Percentiles rank a stretch among this genome's conserved stretches.
Evolutionary conservation across 495 filamentous ascomycete species (phyloP).

Genomic region (Penicillium arizonense): DNA sequence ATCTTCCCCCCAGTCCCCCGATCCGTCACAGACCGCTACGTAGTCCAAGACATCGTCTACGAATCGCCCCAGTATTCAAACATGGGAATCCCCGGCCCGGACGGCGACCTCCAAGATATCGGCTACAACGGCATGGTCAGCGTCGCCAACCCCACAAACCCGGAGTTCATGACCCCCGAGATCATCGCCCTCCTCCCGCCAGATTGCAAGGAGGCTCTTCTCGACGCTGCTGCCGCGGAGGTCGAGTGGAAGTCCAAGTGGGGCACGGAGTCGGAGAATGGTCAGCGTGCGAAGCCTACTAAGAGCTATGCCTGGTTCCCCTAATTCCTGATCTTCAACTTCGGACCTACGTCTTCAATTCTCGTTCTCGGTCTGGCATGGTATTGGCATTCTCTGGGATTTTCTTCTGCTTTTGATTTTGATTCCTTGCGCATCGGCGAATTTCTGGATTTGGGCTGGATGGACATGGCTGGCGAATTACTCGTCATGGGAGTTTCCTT

Average conservation of each 20-base stretch:
- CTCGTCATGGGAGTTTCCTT: constrained; percentile 9
- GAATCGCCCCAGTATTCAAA: constrained; percentile 58
- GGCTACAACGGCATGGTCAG: constrained; percentile 65
- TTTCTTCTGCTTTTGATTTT: not conserved
- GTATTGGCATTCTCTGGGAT: not conserved
- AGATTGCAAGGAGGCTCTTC: constrained; percentile 68
- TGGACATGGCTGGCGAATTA: constrained; percentile 12
- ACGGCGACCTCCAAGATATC: constrained; percentile 56
- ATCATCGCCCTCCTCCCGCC: constrained; percentile 66
- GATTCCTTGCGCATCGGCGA: constrained; percentile 5
- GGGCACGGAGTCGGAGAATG: constrained; percentile 59
- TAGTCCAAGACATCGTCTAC: constrained; percentile 69
- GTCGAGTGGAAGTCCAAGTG: constrained; percentile 70
- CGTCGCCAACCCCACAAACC: constrained; percentile 33
- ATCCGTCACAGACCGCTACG: constrained; percentile 68
- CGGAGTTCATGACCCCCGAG: constrained; percentile 60
- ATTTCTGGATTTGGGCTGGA: constrained; percentile 13
- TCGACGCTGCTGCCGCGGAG: constrained; percentile 60
- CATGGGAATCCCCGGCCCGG: constrained; percentile 63
- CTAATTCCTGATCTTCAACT: constrained; percentile 10
- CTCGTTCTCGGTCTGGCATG: too few relatives aligned
- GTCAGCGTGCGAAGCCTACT: constrained; percentile 43
- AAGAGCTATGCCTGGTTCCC: constrained; percentile 53
- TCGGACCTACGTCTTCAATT: too few relatives aligned
- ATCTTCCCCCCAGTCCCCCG: constrained; percentile 65